A percentile compares a stretch with the other conserved stretches of the same genome.
phyloP scores from a whole-genome alignment of 805 yeast genomes.

The Grigorovia transvaalensis region DNA sequence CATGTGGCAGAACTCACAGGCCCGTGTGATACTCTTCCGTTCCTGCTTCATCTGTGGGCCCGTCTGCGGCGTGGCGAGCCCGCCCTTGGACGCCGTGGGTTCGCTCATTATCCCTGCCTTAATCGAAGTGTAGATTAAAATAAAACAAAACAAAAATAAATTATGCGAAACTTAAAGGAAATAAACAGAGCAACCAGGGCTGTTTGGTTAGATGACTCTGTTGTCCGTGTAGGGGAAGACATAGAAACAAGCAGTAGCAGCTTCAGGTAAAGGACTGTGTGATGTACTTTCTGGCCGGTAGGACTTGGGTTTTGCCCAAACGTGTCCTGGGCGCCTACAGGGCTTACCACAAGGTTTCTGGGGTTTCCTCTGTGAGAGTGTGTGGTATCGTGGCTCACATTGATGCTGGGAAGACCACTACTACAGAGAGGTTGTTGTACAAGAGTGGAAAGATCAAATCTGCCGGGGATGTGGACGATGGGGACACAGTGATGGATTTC shows the following conservation, averaged over 20 bases:
- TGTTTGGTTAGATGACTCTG: too few relatives aligned
- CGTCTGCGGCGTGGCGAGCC: constrained; percentile 6
- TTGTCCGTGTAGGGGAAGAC: too few relatives aligned
- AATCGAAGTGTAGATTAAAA: too few relatives aligned
- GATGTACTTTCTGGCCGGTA: too few relatives aligned
- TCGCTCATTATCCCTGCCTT: not conserved
- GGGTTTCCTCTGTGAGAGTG: constrained; percentile 37
- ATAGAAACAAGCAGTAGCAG: too few relatives aligned
- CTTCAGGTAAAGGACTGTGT: too few relatives aligned
- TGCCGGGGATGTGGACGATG: constrained; percentile 91
- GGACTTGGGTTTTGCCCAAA: too few relatives aligned
- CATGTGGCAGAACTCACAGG: constrained; percentile 62
- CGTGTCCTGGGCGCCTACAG: too few relatives aligned
- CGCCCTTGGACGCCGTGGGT: not conserved
- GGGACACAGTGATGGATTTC: constrained; percentile 92
- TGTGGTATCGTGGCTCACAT: constrained; percentile 98
- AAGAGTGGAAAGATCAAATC: constrained; percentile 71
- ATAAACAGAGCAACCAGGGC: too few relatives aligned
- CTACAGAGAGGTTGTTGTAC: constrained; percentile 91
- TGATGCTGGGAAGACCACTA: constrained; percentile 97
- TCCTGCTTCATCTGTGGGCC: constrained; percentile 71
- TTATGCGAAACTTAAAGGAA: too few relatives aligned
- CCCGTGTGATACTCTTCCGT: constrained; percentile 55
- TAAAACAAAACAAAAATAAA: too few relatives aligned
- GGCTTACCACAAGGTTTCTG: not conserved